Evolutionary conservation across 2,329 filamentous ascomycete genomes (phyloP), one percentile per base, ranked within the genome.

Genomic region (Xylariaceae sp.): DNA sequence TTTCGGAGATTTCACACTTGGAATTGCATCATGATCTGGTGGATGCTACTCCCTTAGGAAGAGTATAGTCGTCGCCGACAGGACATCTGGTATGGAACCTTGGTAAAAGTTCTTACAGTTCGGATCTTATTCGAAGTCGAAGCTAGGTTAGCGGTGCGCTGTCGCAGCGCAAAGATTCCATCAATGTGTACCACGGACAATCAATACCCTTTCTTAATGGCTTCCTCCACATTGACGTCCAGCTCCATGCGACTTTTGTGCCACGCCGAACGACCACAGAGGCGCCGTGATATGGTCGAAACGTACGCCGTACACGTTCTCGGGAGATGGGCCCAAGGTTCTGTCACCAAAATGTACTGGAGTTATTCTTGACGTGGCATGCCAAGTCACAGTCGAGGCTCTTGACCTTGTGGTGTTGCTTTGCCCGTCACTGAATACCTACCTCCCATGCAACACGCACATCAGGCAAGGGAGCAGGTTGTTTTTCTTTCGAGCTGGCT

Each of bases 261-360:
- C 81, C 83, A 88, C 73, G 59, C 87, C 77, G 0, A 82, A 83
- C 1, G 85, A 86, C 85, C 85, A 87, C 36, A 87, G 75, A 0
- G 84, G 85, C 11, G 67, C 70, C 35, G 68, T 62, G 27, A 69
- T 4, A 27, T 27, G 65, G 45, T 70, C 67, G 63, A 87, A 87
- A 12, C 63, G 69, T 51, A 78, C 61, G 48, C 66, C 65, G 62
- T 84, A 79, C 27, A 75, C 67, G 52, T 82, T 77, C 60, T 84
- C 76, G 2, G 87, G 79, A 0, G 82, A 80, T 2, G 85, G 87
- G 32, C 85, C 84, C 18, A 87, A 75, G 7, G 84, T 84, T 46
- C 85, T 84, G 61, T 87, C 84, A 36, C 87, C 75, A 43, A 87
- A 68, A 53, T 74, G 66, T 51, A 78, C 40, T n/a, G 55, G 56